Evolutionary conservation across 345 rosid genomes (phyloP).

Genomic region (Anacardium occidentale): DNA sequence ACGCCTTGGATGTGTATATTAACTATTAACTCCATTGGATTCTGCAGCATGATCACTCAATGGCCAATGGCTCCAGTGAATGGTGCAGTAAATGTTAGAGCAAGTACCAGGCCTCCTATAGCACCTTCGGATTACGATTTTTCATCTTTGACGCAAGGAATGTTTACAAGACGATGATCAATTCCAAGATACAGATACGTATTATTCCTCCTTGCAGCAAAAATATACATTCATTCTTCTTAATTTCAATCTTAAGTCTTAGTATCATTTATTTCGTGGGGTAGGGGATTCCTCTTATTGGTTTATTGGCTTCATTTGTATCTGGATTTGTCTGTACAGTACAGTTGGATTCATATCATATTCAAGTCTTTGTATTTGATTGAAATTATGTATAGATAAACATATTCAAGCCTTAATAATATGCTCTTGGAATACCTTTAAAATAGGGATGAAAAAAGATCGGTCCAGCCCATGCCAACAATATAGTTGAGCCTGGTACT

Average conservation of each 20-base stretch:
- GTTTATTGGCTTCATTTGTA: slow-evolving; percentile 18
- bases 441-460: no score
- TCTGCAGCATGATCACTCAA: slow-evolving; percentile 32
- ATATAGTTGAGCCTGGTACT: no score
- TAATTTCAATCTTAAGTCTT: background rate
- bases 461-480: no score
- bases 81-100: slow-evolving; percentile 17
- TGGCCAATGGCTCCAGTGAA: slow-evolving; percentile 29
- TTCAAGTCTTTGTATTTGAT: background rate
- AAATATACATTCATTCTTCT: slow-evolving; percentile 8
- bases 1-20: background rate
- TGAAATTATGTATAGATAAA: no score
- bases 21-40: background rate
- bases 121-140: slow-evolving; percentile 40
- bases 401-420: no score
- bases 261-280: background rate
- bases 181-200: background rate
- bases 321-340: background rate
- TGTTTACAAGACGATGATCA: slow-evolving; percentile 34
- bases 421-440: no score
- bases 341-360: slow-evolving; percentile 10
- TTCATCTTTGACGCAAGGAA: slow-evolving; percentile 47
- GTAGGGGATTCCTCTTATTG: background rate
- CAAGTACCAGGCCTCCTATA: slow-evolving; percentile 21
- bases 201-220: background rate